Evolutionary conservation across 208 protist species (phyloP), one percentile per base, ranked within the genome.

Genomic region (Zelonia costaricensis): DNA sequence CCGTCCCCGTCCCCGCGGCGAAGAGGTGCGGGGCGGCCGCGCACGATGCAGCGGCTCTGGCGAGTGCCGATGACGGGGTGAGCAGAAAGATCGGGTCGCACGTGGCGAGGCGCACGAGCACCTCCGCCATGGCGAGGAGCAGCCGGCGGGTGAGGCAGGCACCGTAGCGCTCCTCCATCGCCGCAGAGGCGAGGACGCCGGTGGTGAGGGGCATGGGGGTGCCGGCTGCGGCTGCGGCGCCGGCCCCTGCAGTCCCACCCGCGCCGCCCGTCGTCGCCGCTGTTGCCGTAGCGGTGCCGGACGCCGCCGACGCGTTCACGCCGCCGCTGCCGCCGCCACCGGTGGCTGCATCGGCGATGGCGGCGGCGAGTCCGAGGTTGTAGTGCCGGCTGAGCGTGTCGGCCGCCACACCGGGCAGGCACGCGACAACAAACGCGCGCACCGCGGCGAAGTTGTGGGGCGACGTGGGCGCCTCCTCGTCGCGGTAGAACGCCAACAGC

Each of bases 81-180:
- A 39, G 39, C 65, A 61, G 66, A 52, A 73, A 87, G 4, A 59
- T 57, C 0, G 70, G 43, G 36, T 94, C 82, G 42, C 73, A 73
- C 5, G 71, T 63, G 9, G 77, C 78, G 42, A 91, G 60, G 9
- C 57, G 42, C 10, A 86, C 76, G 12, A 94, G 71, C 15, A 84
- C 60, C 52, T 94, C 84, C 10, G 80, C 82, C 7, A 90, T 59
- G 3, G 82, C 49, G 36, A 94, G 59, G 36, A 80, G 73, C 18
- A 91, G 59, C 44, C 78, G 80, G 6, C 63, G 75, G 0, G 83
- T 66, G 23, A 91, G 77, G 16, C 72, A 69, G 18, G 64, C 27
- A 6, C 88, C 88, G 42, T 88, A 86, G 27, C 31, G 44, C 20
- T 74, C 58, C 18, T 52, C 59, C 33, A 94, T 35, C 5, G 57